Conservation (phyloP, 345 rosid species). For the Litchi chinensis region DNA sequence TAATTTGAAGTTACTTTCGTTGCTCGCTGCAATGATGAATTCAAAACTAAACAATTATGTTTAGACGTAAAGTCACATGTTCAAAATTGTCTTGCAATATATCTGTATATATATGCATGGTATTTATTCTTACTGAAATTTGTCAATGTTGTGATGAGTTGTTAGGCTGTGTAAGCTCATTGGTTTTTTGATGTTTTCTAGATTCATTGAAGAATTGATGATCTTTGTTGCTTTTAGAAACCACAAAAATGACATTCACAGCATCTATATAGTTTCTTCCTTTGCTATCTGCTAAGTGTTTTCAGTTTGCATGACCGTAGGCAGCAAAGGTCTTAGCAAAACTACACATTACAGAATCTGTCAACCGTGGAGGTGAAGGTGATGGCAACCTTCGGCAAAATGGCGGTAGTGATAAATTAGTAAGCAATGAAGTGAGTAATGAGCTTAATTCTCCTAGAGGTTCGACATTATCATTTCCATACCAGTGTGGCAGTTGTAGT, state of each 20-base stretch:
- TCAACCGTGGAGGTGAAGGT: constrained; percentile 33
- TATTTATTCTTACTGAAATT: not conserved
- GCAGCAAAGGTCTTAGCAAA: constrained; percentile 67
- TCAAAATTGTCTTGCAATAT: not conserved
- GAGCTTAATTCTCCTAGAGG: constrained; percentile 19
- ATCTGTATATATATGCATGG: not conserved
- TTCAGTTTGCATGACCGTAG: constrained; percentile 39
- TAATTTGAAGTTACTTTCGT: constrained; percentile 1
- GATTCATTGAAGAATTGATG: not conserved
- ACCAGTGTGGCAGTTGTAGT: constrained; percentile 19
- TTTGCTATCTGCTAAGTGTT: constrained; percentile 11
- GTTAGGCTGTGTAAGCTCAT: not conserved
- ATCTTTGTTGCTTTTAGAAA: not conserved
- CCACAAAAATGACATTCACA: not conserved
- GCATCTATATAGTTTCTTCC: not conserved
- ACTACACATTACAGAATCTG: constrained; percentile 50
- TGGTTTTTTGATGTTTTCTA: not conserved
- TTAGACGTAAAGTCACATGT: not conserved
- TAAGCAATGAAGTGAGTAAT: constrained; percentile 23
- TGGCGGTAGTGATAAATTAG: constrained; percentile 18
- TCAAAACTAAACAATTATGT: not conserved
- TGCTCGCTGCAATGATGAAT: not conserved
- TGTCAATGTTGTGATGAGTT: not conserved
- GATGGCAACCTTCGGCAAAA: constrained; percentile 24
- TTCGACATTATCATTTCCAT: constrained; percentile 33